phyloP scores from a whole-genome alignment of 352 stramenopile genomes.

The Phytopythium sindhum region DNA sequence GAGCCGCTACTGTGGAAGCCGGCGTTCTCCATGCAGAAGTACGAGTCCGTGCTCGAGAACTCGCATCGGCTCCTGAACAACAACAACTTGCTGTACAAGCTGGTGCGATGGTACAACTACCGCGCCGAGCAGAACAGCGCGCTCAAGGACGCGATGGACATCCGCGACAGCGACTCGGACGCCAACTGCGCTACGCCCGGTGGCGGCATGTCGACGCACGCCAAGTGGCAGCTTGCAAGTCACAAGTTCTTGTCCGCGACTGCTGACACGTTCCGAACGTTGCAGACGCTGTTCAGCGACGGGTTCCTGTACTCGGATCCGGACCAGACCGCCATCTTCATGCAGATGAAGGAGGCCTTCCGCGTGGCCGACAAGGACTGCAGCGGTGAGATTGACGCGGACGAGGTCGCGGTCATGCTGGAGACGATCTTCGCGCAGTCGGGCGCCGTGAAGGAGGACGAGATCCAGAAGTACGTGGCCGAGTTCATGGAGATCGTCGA shows the following conservation, averaged over 20 bases:
- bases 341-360: slow-evolving; percentile 88
- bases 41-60: slow-evolving; percentile 58
- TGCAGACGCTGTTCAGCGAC: slow-evolving; percentile 71
- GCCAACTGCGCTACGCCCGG: slow-evolving; percentile 14
- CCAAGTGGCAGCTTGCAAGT: slow-evolving; percentile 50
- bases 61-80: slow-evolving; percentile 73
- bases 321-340: slow-evolving; percentile 80
- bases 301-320: slow-evolving; percentile 73
- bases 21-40: slow-evolving; percentile 72
- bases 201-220: slow-evolving; percentile 24
- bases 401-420: slow-evolving; percentile 75
- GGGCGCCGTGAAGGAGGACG: slow-evolving; percentile 63
- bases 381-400: slow-evolving; percentile 75
- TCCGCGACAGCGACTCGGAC: slow-evolving; percentile 31
- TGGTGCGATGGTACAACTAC: slow-evolving; percentile 76
- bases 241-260: slow-evolving; percentile 49
- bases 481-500: slow-evolving; percentile 78
- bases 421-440: slow-evolving; percentile 77
- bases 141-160: slow-evolving; percentile 42
- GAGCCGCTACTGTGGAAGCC: slow-evolving; percentile 73
- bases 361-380: slow-evolving; percentile 74
- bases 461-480: slow-evolving; percentile 66
- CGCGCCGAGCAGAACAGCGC: slow-evolving; percentile 45
- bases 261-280: slow-evolving; percentile 64
- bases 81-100: slow-evolving; percentile 79